These are phyloP conservation scores for Neofusicoccum sp. DNA, from an alignment of 2,329 filamentous ascomycete species.

Conservation along the genomic window DNA sequence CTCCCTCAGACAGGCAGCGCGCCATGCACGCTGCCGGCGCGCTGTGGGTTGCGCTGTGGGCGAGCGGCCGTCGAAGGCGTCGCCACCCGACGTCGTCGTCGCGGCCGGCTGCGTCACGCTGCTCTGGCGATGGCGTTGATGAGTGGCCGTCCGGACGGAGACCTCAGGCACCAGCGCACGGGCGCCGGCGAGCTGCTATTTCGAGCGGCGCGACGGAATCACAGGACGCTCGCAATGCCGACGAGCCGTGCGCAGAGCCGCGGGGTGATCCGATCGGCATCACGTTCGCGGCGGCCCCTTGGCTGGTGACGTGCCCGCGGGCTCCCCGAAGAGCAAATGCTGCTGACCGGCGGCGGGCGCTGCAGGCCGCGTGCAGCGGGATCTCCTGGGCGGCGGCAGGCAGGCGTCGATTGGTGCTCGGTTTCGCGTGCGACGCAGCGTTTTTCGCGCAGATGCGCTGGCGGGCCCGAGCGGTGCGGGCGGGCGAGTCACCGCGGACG, in stretches of 20 bases:
- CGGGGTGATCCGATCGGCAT: not conserved
- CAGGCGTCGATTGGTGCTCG: slow-evolving; percentile 13
- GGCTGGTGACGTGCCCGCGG: slow-evolving; percentile 8
- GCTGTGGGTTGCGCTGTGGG: not conserved
- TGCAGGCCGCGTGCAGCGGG: not conserved
- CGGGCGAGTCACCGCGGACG: slow-evolving; percentile 1
- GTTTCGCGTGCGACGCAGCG: not conserved
- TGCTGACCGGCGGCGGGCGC: slow-evolving; percentile 6
- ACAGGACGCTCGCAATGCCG: slow-evolving; percentile 19
- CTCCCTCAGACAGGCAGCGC: not conserved
- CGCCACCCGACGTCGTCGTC: not conserved
- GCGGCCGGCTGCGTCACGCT: not conserved
- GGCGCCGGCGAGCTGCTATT: not conserved
- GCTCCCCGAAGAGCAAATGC: not conserved
- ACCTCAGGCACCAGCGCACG: slow-evolving; percentile 3
- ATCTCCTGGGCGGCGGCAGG: not conserved
- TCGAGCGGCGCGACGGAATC: slow-evolving; percentile 4
- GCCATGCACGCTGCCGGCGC: slow-evolving; percentile 3
- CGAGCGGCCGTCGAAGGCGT: not conserved
- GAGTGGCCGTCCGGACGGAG: not conserved
- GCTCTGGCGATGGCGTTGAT: slow-evolving; percentile 1
- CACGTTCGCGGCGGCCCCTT: not conserved
- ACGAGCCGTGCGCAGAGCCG: slow-evolving; percentile 9
- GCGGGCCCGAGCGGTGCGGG: slow-evolving; percentile 6
- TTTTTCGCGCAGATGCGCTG: slow-evolving; percentile 16